phyloP scores from a whole-genome alignment of 768 basidiomycete species.

The Lactarius deliciosus region DNA sequence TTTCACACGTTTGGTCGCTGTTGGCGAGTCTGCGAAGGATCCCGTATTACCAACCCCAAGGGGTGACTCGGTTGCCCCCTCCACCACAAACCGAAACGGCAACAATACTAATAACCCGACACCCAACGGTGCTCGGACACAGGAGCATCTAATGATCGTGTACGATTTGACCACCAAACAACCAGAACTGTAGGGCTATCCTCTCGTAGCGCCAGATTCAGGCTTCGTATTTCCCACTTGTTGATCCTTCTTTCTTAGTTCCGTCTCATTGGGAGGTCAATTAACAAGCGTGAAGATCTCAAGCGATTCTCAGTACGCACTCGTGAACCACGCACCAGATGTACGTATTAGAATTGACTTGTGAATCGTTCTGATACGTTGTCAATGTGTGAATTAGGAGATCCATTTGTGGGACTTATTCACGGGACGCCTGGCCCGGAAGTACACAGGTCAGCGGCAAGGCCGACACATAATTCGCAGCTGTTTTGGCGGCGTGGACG shows the following conservation, averaged over 20 bases:
- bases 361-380: constrained; percentile 18
- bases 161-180: constrained; percentile 73
- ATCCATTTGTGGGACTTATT: constrained; percentile 84
- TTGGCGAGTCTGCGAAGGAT: constrained; percentile 59
- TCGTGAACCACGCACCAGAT: constrained; percentile 86
- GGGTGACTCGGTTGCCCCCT: constrained; percentile 31
- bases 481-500: constrained; percentile 89
- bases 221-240: constrained; percentile 19
- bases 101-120: constrained; percentile 27
- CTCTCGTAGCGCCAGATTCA: constrained; percentile 9
- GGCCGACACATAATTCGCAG: constrained; percentile 84
- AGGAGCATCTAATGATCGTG: constrained; percentile 67
- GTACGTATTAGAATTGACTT: constrained; percentile 46
- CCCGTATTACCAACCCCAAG: constrained; percentile 17
- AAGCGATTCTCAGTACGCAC: constrained; percentile 78
- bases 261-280: constrained; percentile 69
- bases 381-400: constrained; percentile 54
- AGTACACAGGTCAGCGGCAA: constrained; percentile 85
- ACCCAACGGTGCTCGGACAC: constrained; percentile 39
- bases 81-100: constrained; percentile 33
- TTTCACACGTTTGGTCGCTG: constrained; percentile 77
- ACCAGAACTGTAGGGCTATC: constrained; percentile 58
- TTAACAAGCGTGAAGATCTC: constrained; percentile 88
- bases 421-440: constrained; percentile 66
- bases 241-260: constrained; percentile 43